Evolutionary conservation across 2,329 filamentous ascomycete species (phyloP).

Genomic region (Sporothrix luriei): DNA sequence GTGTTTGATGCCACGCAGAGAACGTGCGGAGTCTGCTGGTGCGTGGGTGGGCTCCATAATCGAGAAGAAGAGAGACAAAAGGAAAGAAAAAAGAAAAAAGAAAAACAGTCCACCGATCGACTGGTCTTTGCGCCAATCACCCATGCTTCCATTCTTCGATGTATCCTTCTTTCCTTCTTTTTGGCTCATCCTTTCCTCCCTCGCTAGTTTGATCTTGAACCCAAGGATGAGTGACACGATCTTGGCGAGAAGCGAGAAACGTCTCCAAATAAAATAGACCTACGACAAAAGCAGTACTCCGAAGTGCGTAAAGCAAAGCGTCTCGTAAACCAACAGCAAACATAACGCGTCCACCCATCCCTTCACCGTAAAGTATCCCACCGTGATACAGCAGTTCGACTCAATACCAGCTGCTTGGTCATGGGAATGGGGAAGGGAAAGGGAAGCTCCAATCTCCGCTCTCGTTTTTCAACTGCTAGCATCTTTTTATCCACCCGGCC

Average conservation of each 20-base stretch:
- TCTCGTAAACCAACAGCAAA: too few species aligned
- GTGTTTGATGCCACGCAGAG: neutral
- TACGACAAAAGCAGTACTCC: too few species aligned
- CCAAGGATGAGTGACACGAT: too few species aligned
- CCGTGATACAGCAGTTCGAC: too few species aligned
- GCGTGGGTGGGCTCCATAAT: too few species aligned
- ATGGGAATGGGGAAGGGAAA: neutral
- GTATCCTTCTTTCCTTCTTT: neutral
- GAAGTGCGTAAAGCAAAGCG: too few species aligned
- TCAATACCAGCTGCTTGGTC: too few species aligned
- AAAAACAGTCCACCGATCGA: neutral
- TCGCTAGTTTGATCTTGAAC: neutral
- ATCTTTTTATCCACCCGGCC: neutral
- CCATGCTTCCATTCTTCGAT: conserved; percentile 5
- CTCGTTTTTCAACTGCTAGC: too few species aligned
- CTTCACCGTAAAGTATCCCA: too few species aligned
- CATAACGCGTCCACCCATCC: too few species aligned
- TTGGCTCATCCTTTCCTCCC: neutral
- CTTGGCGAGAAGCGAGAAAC: too few species aligned
- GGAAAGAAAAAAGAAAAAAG: neutral
- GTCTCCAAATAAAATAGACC: too few species aligned
- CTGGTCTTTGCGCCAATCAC: neutral
- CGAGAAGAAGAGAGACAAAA: neutral
- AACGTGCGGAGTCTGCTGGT: neutral
- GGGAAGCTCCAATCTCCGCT: neutral